Evolutionary conservation across 2,329 filamentous ascomycete species (phyloP).

Genomic region (Ramichloridium luteum): DNA sequence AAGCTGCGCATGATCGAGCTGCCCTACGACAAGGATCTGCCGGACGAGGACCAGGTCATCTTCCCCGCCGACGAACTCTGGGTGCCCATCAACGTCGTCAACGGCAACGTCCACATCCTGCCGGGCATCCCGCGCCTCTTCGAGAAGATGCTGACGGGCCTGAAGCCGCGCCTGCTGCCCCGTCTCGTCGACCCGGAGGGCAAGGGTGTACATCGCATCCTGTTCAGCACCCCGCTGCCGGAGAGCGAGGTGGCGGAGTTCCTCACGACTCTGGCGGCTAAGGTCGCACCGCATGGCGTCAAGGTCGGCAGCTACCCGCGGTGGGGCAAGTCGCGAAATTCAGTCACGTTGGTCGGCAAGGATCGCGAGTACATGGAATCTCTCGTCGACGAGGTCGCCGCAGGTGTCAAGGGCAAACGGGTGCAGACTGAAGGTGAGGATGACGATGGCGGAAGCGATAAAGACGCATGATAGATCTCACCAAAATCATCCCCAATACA

Average conservation of each 20-base stretch:
- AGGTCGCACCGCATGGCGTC: constrained; percentile 62
- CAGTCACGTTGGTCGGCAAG: constrained; percentile 72
- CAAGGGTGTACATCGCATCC: constrained; percentile 63
- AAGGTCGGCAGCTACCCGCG: constrained; percentile 94
- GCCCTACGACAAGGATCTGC: constrained; percentile 56
- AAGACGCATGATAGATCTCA: constrained; percentile 20
- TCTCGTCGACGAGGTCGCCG: constrained; percentile 63
- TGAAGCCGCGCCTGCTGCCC: constrained; percentile 60
- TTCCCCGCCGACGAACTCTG: constrained; percentile 74
- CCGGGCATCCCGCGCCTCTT: constrained; percentile 83
- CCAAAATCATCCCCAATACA: no score
- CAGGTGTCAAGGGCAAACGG: constrained; percentile 60
- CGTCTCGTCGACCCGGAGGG: constrained; percentile 67
- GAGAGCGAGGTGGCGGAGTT: constrained; percentile 79
- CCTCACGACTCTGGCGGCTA: constrained; percentile 64
- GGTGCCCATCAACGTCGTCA: constrained; percentile 82
- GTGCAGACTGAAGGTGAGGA: constrained; percentile 56
- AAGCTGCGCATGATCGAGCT: constrained; percentile 85
- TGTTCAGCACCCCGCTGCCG: constrained; percentile 76
- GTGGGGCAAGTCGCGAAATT: constrained; percentile 80
- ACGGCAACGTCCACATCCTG: constrained; percentile 85
- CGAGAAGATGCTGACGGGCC: constrained; percentile 60
- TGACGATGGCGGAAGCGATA: constrained; percentile 32
- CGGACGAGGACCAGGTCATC: constrained; percentile 56
- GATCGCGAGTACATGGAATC: constrained; percentile 68